phyloP scores from a whole-genome alignment of 768 basidiomycete species.

The Pleurotus pulmonarius region DNA sequence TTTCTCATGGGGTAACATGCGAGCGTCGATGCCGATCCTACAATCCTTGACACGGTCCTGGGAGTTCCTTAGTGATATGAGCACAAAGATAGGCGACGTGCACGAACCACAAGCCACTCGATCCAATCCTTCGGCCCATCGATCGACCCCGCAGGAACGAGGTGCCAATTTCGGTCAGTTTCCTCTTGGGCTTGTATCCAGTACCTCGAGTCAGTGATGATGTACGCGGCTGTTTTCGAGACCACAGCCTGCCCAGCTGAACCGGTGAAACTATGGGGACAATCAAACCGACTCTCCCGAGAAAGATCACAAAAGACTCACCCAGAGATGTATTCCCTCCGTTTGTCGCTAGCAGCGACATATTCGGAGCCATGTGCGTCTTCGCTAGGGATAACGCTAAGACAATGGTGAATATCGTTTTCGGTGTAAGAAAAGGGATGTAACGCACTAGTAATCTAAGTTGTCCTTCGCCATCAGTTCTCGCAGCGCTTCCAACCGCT shows the following conservation, averaged over 20 bases:
- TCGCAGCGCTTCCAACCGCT: constrained; percentile 58
- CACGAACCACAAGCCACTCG: constrained; percentile 67
- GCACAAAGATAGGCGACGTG: constrained; percentile 1
- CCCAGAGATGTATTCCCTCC: constrained; percentile 77
- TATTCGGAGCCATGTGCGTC: constrained; percentile 86
- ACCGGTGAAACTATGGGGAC: constrained; percentile 52
- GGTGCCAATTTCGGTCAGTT: constrained; percentile 69
- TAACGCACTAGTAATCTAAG: constrained; percentile 72
- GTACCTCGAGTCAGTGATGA: constrained; percentile 79
- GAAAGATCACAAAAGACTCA: constrained; percentile 28
- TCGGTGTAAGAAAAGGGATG: background rate
- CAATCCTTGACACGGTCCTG: constrained; percentile 37
- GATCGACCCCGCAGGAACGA: constrained; percentile 53
- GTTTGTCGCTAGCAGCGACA: constrained; percentile 70
- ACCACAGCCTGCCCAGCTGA: constrained; percentile 72
- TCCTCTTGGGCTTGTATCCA: constrained; percentile 76
- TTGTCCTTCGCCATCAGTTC: constrained; percentile 63
- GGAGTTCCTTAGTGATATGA: background rate
- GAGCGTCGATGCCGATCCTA: constrained; percentile 80
- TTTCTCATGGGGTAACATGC: constrained; percentile 75
- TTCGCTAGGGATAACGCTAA: constrained; percentile 70
- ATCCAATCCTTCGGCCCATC: constrained; percentile 70
- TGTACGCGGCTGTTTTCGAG: constrained; percentile 62
- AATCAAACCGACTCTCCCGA: constrained; percentile 39
- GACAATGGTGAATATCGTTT: constrained; percentile 2